These are phyloP conservation scores for Entelexis paramagnoliae DNA, from an alignment of 1,139 yeast genomes.

Conservation along the genomic window DNA sequence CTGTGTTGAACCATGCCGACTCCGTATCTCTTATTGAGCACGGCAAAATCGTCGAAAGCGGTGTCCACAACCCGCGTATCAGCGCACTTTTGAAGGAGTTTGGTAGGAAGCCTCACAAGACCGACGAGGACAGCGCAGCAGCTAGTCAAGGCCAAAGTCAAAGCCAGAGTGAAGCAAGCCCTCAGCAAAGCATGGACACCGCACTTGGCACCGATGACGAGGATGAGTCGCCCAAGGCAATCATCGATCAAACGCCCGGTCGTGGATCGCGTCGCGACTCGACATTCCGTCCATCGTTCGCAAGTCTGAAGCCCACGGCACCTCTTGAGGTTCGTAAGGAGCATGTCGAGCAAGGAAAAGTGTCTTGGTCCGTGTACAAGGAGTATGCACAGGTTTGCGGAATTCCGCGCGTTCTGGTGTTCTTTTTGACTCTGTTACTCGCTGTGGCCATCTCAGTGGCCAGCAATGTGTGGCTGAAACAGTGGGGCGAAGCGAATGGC, in stretches of 20 bases:
- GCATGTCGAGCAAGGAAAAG: constrained; percentile 87
- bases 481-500: constrained; percentile 90
- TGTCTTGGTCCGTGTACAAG: constrained; percentile 74
- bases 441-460: constrained; percentile 54
- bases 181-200: neutral
- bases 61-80: constrained; percentile 46
- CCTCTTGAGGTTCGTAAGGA: constrained; percentile 37
- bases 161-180: neutral
- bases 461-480: constrained; percentile 84
- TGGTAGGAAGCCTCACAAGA: constrained; percentile 40
- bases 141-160: neutral
- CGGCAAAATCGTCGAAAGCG: constrained; percentile 73
- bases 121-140: neutral
- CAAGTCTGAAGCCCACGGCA: constrained; percentile 27
- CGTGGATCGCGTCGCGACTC: constrained; percentile 20
- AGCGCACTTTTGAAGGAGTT: constrained; percentile 60
- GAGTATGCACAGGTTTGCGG: constrained; percentile 87
- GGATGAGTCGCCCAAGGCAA: constrained; percentile 10
- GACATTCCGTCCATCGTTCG: constrained; percentile 23
- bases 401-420: constrained; percentile 51
- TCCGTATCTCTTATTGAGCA: constrained; percentile 59
- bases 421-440: constrained; percentile 38
- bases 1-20: constrained; percentile 72
- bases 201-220: neutral
- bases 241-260: constrained; percentile 17